Evolutionary conservation across 2,329 filamentous ascomycete genomes (phyloP).

Genomic region (Aureobasidium zeae): DNA sequence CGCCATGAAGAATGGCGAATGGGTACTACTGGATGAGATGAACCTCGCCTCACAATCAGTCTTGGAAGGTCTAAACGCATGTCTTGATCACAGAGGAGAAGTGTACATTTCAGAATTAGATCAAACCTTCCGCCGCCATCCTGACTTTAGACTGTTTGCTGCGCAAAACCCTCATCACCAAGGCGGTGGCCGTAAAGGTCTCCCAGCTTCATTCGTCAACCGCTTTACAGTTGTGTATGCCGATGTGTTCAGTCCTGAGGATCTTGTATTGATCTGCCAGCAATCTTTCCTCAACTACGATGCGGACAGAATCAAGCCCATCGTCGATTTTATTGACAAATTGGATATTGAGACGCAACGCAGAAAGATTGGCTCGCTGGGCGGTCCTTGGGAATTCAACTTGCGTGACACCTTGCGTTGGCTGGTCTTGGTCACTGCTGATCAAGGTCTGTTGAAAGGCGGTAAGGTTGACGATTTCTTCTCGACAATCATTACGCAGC

Average conservation of each 20-base stretch:
- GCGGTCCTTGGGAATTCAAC: slow-evolving; percentile 92
- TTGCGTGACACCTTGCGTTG: slow-evolving; percentile 82
- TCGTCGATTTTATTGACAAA: slow-evolving; percentile 74
- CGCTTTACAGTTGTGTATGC: slow-evolving; percentile 97
- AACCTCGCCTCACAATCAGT: slow-evolving; percentile 96
- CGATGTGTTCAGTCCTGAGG: slow-evolving; percentile 73
- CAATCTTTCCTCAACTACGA: slow-evolving; percentile 63
- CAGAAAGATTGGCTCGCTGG: slow-evolving; percentile 45
- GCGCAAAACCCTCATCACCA: slow-evolving; percentile 97
- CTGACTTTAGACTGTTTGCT: slow-evolving; percentile 87
- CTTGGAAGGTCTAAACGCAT: slow-evolving; percentile 90
- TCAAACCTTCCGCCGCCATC: slow-evolving; percentile 83
- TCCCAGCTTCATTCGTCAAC: slow-evolving; percentile 94
- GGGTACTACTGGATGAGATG: slow-evolving; percentile 98
- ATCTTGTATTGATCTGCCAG: slow-evolving; percentile 71
- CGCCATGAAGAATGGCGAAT: slow-evolving; percentile 93
- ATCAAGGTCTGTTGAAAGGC: slow-evolving; percentile 51
- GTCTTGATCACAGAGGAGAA: slow-evolving; percentile 89
- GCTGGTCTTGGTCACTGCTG: slow-evolving; percentile 61
- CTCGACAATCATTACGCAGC: slow-evolving; percentile 72
- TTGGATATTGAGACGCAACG: slow-evolving; percentile 60
- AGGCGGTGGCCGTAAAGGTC: slow-evolving; percentile 85
- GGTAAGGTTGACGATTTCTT: slow-evolving; percentile 63
- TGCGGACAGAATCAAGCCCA: slow-evolving; percentile 47
- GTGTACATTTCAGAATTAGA: slow-evolving; percentile 93